Base-by-base conservation (phyloP, 2,329 filamentous ascomycete species). In the Pochonia chlamydosporia region DNA sequence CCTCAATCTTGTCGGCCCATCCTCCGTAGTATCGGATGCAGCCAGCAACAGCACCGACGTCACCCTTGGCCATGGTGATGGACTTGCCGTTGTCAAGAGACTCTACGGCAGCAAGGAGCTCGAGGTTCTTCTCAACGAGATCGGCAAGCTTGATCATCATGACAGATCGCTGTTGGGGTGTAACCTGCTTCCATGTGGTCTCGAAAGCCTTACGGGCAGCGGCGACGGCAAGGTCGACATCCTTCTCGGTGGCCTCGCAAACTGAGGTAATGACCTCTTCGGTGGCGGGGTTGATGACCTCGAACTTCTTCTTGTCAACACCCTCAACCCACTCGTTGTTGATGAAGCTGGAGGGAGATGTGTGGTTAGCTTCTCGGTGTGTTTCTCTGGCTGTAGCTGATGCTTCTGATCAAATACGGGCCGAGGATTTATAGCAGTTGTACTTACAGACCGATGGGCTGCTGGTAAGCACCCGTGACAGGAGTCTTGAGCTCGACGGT, bases 1-100 rank as follows among this genome's bases (percentile, higher is more conserved):
- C 89, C 68, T 84, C 78, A 56, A 93, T 84, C 82, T 95, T 96
- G 76, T 96, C 90, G 60, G 89, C 87, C 84, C 86, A 95, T 52
- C 90, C 90, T 62, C 79, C 89, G 60, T 71, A 72, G 65, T 72
- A 96, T 68, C 90, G 82, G 61, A 96, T 69, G 71, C 79, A 85
- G 62, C 76, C 83, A 54, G 80, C 74, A 49, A 84, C 83, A 56
- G 80, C 78, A 46, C 67, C 72, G 36, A 95, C 76, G 63, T 96
- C 89, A 31, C 82, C 85, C 63, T 82, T 85, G 52, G 88, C 85
- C 78, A 89, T 81, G 61, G 63, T 75, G 65, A 89, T 79, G 53
- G 86, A 82, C 79, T 93, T 93, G 67, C 87, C 91, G 63, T 95
- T 89, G 75, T 95, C 90, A 47, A 95, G 78, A 35, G 89, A 84